Conservation (phyloP, 805 yeast genomes). For the Wickerhamiella lipophila region DNA sequence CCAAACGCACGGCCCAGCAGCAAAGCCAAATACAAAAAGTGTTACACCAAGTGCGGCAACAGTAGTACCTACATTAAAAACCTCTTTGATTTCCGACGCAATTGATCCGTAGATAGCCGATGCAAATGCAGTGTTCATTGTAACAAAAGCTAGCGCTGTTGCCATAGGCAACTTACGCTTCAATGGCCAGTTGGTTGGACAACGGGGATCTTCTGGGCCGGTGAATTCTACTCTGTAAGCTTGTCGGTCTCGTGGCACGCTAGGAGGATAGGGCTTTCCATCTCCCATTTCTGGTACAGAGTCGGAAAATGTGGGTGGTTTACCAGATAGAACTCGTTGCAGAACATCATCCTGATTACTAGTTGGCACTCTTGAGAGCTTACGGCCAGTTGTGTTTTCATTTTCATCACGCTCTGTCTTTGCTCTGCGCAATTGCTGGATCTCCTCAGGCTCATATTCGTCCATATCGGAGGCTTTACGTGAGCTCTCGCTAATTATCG, state of each 20-base stretch:
- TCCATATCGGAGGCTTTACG: neutral
- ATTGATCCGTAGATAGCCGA: constrained; percentile 65
- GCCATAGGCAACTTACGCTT: constrained; percentile 37
- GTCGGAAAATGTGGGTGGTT: neutral
- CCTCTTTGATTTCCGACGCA: constrained; percentile 9
- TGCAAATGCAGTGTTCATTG: constrained; percentile 53
- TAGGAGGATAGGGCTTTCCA: constrained; percentile 7
- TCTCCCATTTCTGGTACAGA: constrained; percentile 8
- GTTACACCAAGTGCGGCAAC: constrained; percentile 70
- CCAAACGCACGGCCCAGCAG: constrained; percentile 83
- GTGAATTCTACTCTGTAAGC: constrained; percentile 13
- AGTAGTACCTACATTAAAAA: constrained; percentile 48
- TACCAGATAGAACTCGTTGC: constrained; percentile 1
- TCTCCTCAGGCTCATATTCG: neutral
- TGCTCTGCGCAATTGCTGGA: neutral
- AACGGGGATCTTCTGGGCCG: constrained; percentile 47
- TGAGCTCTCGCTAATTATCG: neutral
- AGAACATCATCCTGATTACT: constrained; percentile 2
- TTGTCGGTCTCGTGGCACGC: constrained; percentile 4
- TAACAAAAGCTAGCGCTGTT: constrained; percentile 36
- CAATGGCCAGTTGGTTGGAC: constrained; percentile 67
- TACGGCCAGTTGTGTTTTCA: neutral
- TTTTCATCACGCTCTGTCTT: neutral
- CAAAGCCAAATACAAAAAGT: constrained; percentile 82
- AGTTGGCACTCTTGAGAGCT: neutral